Conservation (phyloP, 345 rosid species). For the Passiflora organensis region DNA sequence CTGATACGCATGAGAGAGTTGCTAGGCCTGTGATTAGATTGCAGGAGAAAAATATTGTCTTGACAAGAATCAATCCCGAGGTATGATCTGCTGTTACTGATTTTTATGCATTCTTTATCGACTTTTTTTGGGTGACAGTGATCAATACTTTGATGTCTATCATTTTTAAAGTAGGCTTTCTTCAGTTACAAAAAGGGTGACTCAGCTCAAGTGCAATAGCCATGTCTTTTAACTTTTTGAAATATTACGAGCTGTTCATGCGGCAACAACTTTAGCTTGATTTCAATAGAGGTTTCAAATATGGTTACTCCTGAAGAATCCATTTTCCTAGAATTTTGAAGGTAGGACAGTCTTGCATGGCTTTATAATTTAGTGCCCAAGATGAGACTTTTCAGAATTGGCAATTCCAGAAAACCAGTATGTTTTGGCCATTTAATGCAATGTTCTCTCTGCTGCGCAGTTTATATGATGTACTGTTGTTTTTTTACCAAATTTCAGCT, state of each 20-base stretch:
- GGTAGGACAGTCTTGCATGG: too few species aligned
- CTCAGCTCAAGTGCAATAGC: background rate
- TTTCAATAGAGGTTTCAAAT: background rate
- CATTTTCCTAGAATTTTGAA: too few species aligned
- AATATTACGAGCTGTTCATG: background rate
- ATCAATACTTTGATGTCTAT: too few species aligned
- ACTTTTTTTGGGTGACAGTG: too few species aligned
- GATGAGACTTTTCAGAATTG: background rate
- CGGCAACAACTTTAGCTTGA: background rate
- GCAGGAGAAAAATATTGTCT: conserved; percentile 70
- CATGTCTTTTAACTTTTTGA: conserved; percentile 10
- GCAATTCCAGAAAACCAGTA: background rate
- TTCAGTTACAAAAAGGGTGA: too few species aligned
- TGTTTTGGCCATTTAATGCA: too few species aligned
- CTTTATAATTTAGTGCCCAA: background rate
- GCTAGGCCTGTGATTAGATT: conserved; percentile 81
- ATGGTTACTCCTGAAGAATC: too few species aligned
- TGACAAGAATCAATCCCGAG: conserved; percentile 97
- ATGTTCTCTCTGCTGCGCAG: too few species aligned
- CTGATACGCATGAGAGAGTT: conserved; percentile 62
- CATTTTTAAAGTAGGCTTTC: too few species aligned
- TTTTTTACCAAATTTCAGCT: background rate
- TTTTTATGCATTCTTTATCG: background rate
- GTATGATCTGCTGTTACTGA: conserved; percentile 26
- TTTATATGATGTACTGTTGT: background rate